Evolutionary conservation across 345 rosid species (phyloP), one percentile per base, ranked within the genome.

Genomic region (Zanthoxylum bungeanum): DNA sequence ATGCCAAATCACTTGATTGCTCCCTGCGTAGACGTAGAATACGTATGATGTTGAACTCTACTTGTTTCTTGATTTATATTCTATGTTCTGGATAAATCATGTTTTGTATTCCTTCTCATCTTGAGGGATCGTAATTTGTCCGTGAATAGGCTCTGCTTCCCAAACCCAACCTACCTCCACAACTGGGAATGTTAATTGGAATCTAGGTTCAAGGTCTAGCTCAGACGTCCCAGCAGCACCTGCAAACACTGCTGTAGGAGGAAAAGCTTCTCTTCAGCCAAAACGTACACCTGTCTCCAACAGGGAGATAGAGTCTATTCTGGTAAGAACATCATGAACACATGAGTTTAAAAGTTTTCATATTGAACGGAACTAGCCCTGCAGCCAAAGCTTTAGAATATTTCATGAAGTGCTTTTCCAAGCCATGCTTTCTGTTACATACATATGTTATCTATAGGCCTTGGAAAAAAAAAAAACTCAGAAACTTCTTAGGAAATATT

Each of bases 261-360:
- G 93, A 55, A 80, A 83, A 76, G 97, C 97, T 80, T 87, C 97
- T 31, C 92, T 91, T 63, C 92, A 91, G 89, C 92, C 97, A 3
- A 84, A 83, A 70, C 93, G 97, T 7, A 91, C 92, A 3, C 93
- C 93, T 31, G 88, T 91, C 70, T 74, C 92, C 1, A 87, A 85
- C 52, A 83, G 76, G 70, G 93, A 91, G 80, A 91, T 87, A 27
- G 93, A 91, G 67, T 85, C 93, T 51, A 77, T 88, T 69, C 76
- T 81, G 89, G 97, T 88, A 52, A 76, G 78, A 46, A 27, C 44
- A 22, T n/a, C n/a, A n/a, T n/a, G 39, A 46, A 64, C 31, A 44
- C 7, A n/a, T 9, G 24, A 16, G 25, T 28, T 28, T 9, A 25
- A n/a, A 42, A 63, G n/a, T 8, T 46, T 64, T 64, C 9, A 19